Base-by-base conservation (phyloP, 2,329 filamentous ascomycete genomes). In the Phaeosphaeriaceae sp. region DNA sequence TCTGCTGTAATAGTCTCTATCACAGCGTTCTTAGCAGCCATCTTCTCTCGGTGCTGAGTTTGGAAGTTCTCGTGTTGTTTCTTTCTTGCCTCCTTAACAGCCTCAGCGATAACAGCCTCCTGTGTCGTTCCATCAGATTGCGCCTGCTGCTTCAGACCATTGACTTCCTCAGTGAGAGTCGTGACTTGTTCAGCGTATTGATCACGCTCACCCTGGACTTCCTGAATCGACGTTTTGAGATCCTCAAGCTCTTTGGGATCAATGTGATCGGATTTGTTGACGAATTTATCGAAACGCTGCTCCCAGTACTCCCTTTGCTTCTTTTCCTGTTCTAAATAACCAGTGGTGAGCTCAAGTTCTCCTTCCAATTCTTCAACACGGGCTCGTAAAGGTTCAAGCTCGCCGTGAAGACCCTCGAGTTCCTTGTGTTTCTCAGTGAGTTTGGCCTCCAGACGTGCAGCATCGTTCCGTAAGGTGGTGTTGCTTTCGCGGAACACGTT, bases 401-500 rank as follows among this genome's bases (percentile, higher is more conserved):
- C 86, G 33, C 79, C 81, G 52, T 87, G 81, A 34, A 97, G 81
- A 60, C 89, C 86, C 49, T 92, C 84, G 6, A 97, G 82, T 65
- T 86, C 89, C 57, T 83, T 80, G 16, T 83, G 84, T 77, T 91
- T 94, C 64, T 91, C 87, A 0, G 84, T 78, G 18, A 97, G 80
- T 57, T 90, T 86, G 11, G 86, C 80, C 60, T 94, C 89, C 1
- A 90, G 85, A 63, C 92, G 87, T 46, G 88, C 85, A 52, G 89
- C 87, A 70, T 99, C 92, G 60, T 89, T 91, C 35, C 95, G 89
- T 13, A 99, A 81, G 1, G 93, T 94, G 48, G 89, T 89, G 62
- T 90, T 96, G 77, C 92, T 97, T 75, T 99, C 94, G 9, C 94
- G 89, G 79, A 95, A 96, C 13, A 97, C 81, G 64, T 99, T 99